phyloP scores from a whole-genome alignment of 106 monocot species.

The Phalaenopsis equestris region DNA sequence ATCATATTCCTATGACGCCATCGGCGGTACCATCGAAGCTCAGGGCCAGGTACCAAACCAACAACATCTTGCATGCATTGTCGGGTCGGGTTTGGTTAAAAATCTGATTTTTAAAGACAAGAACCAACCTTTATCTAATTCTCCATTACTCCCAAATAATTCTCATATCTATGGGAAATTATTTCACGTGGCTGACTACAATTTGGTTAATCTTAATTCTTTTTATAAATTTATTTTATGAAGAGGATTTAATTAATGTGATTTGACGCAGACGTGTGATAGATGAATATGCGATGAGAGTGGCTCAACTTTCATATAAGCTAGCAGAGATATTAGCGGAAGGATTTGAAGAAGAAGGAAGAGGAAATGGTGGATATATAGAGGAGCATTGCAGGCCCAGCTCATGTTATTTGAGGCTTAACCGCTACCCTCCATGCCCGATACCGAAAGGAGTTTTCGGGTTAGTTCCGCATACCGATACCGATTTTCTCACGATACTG shows the following conservation, averaged over 20 bases:
- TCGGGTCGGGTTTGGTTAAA: background rate
- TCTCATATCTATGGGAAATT: too few species aligned
- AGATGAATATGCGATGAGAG: slow-evolving; percentile 20
- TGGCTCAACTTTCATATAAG: slow-evolving; percentile 18
- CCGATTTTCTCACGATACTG: slow-evolving; percentile 87
- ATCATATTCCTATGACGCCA: slow-evolving; percentile 19
- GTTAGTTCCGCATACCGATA: slow-evolving; percentile 80
- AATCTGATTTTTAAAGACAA: background rate
- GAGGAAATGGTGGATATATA: slow-evolving; percentile 6
- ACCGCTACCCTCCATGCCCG: slow-evolving; percentile 80
- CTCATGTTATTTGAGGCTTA: slow-evolving; percentile 77
- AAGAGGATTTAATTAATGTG: background rate
- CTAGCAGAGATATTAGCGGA: slow-evolving; percentile 24
- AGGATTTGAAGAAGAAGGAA: slow-evolving; percentile 7
- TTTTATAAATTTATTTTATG: background rate
- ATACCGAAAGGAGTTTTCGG: slow-evolving; percentile 40
- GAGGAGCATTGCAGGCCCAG: slow-evolving; percentile 21
- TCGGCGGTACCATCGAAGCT: background rate
- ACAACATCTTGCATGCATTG: background rate
- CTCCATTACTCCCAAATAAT: background rate
- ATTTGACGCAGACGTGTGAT: slow-evolving; percentile 14
- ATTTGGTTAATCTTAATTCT: background rate
- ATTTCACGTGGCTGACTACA: too few species aligned
- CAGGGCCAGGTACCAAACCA: slow-evolving; percentile 14
- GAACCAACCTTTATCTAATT: background rate